A percentile compares a stretch with the other conserved stretches of the same genome.
Evolutionary conservation across 2,329 filamentous ascomycete species (phyloP).

Genomic region (Seiridium cupressi): DNA sequence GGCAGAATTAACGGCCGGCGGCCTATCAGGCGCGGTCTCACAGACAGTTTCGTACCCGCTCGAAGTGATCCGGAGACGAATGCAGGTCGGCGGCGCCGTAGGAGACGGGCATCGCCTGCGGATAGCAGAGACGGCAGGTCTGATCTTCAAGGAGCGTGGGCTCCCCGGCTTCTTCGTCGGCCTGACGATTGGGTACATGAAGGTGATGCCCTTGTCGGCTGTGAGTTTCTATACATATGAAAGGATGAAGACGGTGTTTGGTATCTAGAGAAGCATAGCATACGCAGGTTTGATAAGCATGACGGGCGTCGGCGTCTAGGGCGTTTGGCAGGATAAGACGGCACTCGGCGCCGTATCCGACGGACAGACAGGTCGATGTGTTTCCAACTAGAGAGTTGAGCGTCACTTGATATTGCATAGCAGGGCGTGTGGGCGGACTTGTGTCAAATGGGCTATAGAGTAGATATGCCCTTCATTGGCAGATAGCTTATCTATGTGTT

Average conservation of each 20-base stretch:
- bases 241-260: constrained; percentile 60
- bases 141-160: constrained; percentile 76
- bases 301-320: too few species aligned
- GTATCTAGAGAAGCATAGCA: constrained; percentile 50
- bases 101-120: constrained; percentile 80
- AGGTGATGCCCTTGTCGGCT: constrained; percentile 87
- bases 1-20: constrained; percentile 83
- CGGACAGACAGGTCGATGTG: neutral
- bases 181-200: constrained; percentile 90
- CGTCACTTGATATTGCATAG: neutral
- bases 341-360: too few species aligned
- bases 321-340: too few species aligned
- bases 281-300: too few species aligned
- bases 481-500: too few species aligned
- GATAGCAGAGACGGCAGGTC: constrained; percentile 73
- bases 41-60: constrained; percentile 93
- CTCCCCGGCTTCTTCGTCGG: constrained; percentile 86
- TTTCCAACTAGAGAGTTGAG: too few species aligned
- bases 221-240: constrained; percentile 66
- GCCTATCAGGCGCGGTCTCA: constrained; percentile 81
- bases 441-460: too few species aligned
- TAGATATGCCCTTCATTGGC: too few species aligned
- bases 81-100: constrained; percentile 95
- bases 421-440: neutral
- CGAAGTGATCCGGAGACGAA: constrained; percentile 85